Evolutionary conservation across 257 asterid species (phyloP), one percentile per base, ranked within the genome.

Genomic region (Rubia yunnanensis): DNA sequence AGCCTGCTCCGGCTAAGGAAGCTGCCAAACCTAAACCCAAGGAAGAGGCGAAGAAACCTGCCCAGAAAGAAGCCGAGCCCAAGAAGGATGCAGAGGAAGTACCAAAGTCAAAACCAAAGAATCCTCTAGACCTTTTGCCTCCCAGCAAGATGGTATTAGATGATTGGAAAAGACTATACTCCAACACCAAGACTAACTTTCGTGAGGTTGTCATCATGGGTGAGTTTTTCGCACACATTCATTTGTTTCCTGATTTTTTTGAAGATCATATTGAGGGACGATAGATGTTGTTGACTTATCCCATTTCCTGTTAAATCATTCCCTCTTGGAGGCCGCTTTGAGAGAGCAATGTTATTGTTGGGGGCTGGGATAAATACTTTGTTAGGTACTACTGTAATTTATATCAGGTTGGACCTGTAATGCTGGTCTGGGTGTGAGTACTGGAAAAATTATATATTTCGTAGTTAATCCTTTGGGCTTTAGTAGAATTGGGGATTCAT

Each of bases 81-180:
- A 14, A 41, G 50, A n/a, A 13, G 13, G 50, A 13, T 41, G 50
- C 20, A 41, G 50, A 14, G 18, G 76, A 72, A 31, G 96, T 94
- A 38, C 97, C 97, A 26, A 92, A 92, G 86, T 91, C 96, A 5
- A 92, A 89, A 79, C 73, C 97, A 38, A 89, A 89, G 86, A 92
- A 92, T 72, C 96, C 98, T 9, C 79, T 92, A 70, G 98, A 92
- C 77, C 95, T 92, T 53, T 71, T 92, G 82, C 98, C 98, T 36
- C 97, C 98, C 14, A 92, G 98, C 31, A 72, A 48, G 73, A 89
- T 92, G 98, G 52, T 92, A 63, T 80, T 92, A 0, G 98, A 92
- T 78, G 98, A 92, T 0, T 92, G 98, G 98, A 92, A 92, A 79
- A 87, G 97, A 82, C 96, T 92, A 27, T 92, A 92, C 84, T 92